Percentiles rank a stretch among this genome's conserved stretches.
Evolutionary conservation across 345 rosid genomes (phyloP).

Genomic region (Limnanthes douglasii): DNA sequence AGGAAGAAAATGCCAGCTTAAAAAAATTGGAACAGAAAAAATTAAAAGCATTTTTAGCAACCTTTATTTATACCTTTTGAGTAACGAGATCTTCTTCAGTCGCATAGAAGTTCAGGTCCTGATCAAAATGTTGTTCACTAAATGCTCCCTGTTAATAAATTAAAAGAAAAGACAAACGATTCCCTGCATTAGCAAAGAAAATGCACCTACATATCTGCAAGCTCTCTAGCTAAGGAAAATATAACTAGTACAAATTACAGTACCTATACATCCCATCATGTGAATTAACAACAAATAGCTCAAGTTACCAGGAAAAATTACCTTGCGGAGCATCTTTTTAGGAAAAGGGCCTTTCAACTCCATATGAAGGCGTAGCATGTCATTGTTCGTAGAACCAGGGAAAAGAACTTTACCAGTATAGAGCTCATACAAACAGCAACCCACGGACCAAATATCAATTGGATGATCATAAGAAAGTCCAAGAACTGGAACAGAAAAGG

Average conservation of each 20-base stretch:
- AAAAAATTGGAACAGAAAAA: too few species aligned
- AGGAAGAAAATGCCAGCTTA: conserved; percentile 7
- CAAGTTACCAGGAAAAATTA: too few species aligned
- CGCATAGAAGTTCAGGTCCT: conserved; percentile 74
- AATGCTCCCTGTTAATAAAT: conserved; percentile 80
- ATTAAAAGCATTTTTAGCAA: background rate
- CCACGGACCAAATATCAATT: conserved; percentile 97
- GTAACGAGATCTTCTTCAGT: conserved; percentile 88
- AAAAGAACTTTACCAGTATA: conserved; percentile 95
- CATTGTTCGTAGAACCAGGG: conserved; percentile 90
- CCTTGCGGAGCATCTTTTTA: conserved; percentile 98
- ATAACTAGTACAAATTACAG: too few species aligned
- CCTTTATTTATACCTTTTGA: conserved; percentile 44
- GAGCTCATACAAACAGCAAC: conserved; percentile 95
- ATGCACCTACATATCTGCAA: too few species aligned
- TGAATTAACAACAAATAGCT: too few species aligned
- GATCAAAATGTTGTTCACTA: conserved; percentile 84
- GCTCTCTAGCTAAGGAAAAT: too few species aligned
- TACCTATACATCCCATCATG: too few species aligned
- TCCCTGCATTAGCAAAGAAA: too few species aligned
- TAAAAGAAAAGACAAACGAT: too few species aligned
- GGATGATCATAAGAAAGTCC: conserved; percentile 99
- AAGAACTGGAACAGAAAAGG: conserved; percentile 54
- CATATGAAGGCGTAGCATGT: conserved; percentile 98
- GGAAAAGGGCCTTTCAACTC: conserved; percentile 94